phyloP scores from a whole-genome alignment of 805 yeast genomes.

The Hanseniaspora singularis region DNA sequence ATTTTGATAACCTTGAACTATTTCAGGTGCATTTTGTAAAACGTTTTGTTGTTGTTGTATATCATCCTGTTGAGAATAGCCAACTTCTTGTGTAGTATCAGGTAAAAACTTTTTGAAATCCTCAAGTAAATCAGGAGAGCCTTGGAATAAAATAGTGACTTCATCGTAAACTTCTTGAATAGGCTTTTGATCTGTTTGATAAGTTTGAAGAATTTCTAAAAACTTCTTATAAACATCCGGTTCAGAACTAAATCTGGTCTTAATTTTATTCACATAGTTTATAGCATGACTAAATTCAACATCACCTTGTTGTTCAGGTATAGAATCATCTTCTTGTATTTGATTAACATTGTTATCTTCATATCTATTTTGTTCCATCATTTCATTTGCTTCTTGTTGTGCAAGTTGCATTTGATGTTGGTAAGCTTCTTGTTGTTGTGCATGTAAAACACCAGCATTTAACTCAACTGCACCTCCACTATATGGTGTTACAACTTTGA shows the following conservation, averaged over 20 bases:
- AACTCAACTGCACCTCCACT: slow-evolving; percentile 40
- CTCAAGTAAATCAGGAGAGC: slow-evolving; percentile 87
- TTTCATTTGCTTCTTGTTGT: no score
- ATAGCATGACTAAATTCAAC: slow-evolving; percentile 97
- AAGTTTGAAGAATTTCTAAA: slow-evolving; percentile 87
- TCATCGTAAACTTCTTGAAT: slow-evolving; percentile 92
- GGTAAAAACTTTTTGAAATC: slow-evolving; percentile 95
- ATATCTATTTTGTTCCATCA: no score
- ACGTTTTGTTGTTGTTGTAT: slow-evolving; percentile 10
- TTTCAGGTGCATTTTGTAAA: slow-evolving; percentile 12
- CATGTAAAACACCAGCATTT: slow-evolving; percentile 19
- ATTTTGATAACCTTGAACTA: slow-evolving; percentile 15
- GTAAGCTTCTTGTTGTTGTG: slow-evolving; percentile 26
- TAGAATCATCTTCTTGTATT: neutral
- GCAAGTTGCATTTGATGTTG: slow-evolving; percentile 19
- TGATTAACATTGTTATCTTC: neutral
- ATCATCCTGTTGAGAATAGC: slow-evolving; percentile 24
- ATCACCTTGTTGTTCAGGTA: slow-evolving; percentile 37
- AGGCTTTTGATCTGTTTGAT: slow-evolving; percentile 91
- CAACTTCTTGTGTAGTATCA: slow-evolving; percentile 34
- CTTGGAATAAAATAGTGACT: slow-evolving; percentile 75
- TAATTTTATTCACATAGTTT: slow-evolving; percentile 88
- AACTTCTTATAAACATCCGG: slow-evolving; percentile 94
- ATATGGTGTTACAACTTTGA: slow-evolving; percentile 88
- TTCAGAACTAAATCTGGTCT: slow-evolving; percentile 81